phyloP scores from a whole-genome alignment of 2,329 filamentous ascomycete species.

The Mycocentrospora acerina region DNA sequence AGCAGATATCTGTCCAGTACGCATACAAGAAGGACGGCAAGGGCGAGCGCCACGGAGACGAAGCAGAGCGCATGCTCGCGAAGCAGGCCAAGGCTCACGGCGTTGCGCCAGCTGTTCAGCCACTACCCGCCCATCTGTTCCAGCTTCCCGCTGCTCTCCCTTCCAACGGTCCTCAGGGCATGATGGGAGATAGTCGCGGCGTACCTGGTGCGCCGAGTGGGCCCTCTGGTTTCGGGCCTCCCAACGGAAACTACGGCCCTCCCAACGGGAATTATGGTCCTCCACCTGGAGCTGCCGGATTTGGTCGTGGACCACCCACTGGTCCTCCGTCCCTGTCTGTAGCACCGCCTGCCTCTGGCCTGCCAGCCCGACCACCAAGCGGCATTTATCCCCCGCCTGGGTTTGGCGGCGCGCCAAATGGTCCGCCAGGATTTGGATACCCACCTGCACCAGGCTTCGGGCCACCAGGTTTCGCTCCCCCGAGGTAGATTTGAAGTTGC shows the following conservation, averaged over 20 bases:
- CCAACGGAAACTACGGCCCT: slow-evolving; percentile 7
- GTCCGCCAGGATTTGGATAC: slow-evolving; percentile 29
- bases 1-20: slow-evolving; percentile 94
- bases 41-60: slow-evolving; percentile 91
- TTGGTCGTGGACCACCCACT: slow-evolving; percentile 24
- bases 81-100: slow-evolving; percentile 93
- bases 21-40: slow-evolving; percentile 99
- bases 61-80: slow-evolving; percentile 88
- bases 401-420: slow-evolving; percentile 16
- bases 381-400: slow-evolving; percentile 20
- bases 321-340: slow-evolving; percentile 60
- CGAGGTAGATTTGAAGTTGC: not conserved
- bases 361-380: slow-evolving; percentile 6
- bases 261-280: slow-evolving; percentile 23
- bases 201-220: slow-evolving; percentile 42
- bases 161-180: slow-evolving; percentile 42
- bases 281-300: slow-evolving; percentile 45
- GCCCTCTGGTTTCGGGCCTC: slow-evolving; percentile 41
- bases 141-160: slow-evolving; percentile 32
- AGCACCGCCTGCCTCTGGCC: slow-evolving; percentile 47
- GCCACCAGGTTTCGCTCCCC: slow-evolving; percentile 15
- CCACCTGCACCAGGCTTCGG: slow-evolving; percentile 10
- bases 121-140: slow-evolving; percentile 73
- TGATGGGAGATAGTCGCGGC: slow-evolving; percentile 40
- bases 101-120: slow-evolving; percentile 77